Percentiles rank a stretch among this genome's conserved stretches.
Conservation (phyloP, 78 protist species). For the Protostelium mycophagum region DNA sequence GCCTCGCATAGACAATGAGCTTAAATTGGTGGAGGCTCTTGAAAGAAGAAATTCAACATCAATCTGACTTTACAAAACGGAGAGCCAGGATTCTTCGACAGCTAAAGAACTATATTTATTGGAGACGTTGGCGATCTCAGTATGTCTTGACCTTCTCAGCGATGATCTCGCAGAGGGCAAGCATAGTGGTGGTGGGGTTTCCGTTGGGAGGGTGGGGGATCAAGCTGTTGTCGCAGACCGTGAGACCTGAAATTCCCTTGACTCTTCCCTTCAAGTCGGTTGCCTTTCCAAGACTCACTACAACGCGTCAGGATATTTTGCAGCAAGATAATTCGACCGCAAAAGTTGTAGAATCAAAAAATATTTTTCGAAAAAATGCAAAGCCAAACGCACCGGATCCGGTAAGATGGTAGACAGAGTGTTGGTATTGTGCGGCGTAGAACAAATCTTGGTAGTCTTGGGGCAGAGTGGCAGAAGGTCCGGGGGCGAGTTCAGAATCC, state of each 20-base stretch:
- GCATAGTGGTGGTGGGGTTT: neutral
- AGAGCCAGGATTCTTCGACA: too few relatives aligned
- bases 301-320: neutral
- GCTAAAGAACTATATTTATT: too few relatives aligned
- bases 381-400: neutral
- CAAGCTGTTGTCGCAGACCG: neutral
- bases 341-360: too few relatives aligned
- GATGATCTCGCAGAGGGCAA: neutral
- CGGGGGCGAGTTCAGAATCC: neutral
- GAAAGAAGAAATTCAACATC: too few relatives aligned
- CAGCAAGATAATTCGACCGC: too few relatives aligned
- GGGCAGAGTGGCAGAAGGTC: neutral
- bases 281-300: neutral
- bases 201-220: constrained; percentile 1
- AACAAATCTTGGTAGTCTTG: neutral
- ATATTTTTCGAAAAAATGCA: neutral
- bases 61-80: too few relatives aligned
- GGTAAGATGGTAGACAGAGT: neutral
- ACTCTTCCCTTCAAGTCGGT: neutral
- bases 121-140: too few relatives aligned
- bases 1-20: too few relatives aligned
- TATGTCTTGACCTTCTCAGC: neutral
- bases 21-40: too few relatives aligned
- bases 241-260: neutral
- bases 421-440: neutral